Evolutionary conservation across 2,329 filamentous ascomycete species (phyloP).

Genomic region (Trichoderma sp.): DNA sequence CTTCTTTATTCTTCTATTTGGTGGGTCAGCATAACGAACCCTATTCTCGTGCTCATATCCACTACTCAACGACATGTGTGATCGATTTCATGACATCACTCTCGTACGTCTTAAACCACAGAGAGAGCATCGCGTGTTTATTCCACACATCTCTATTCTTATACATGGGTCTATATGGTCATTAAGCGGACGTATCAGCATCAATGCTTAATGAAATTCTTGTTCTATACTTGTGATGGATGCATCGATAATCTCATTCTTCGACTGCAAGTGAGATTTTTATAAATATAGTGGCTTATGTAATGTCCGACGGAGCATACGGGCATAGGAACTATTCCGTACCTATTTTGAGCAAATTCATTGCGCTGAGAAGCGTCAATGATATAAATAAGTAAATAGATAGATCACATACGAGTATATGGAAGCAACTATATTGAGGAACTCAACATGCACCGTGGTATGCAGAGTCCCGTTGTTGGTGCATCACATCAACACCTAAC

Average conservation of each 20-base stretch:
- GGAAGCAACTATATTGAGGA: not conserved
- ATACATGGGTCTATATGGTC: not conserved
- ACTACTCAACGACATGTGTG: not conserved
- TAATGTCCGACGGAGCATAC: not conserved
- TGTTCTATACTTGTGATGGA: not conserved
- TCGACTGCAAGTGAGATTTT: not conserved
- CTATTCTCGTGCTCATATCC: not conserved
- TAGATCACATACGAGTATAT: not conserved
- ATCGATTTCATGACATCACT: not conserved
- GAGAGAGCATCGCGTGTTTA: not conserved
- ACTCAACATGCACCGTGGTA: not conserved
- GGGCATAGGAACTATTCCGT: not conserved
- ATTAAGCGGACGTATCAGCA: not conserved
- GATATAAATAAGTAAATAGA: not conserved
- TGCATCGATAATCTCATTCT: not conserved
- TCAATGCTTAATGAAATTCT: not conserved
- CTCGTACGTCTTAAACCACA: not conserved
- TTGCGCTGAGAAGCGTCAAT: not conserved
- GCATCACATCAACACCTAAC: not conserved
- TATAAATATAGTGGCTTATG: not conserved
- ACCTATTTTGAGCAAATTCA: not conserved
- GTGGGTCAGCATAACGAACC: not conserved
- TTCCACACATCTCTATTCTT: not conserved
- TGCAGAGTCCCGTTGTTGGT: not conserved
- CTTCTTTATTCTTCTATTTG: not conserved